phyloP scores from a whole-genome alignment of 371 early-diverging fungal species.

The Rhizopus arrhizus region DNA sequence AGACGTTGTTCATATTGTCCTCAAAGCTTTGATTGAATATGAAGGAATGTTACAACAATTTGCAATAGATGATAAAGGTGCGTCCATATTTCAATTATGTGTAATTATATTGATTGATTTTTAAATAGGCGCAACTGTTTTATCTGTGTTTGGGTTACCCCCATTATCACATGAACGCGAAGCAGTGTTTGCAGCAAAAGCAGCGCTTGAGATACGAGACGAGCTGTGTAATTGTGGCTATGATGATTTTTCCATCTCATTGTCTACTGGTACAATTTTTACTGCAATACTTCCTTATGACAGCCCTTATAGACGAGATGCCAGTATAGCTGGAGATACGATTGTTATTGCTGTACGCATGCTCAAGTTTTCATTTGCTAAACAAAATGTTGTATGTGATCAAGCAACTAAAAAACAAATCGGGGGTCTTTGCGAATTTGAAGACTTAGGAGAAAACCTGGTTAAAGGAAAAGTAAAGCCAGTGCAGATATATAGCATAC shows the following conservation, averaged over 20 bases:
- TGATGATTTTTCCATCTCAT: slow-evolving; percentile 54
- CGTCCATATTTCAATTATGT: background rate
- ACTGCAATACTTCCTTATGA: slow-evolving; percentile 52
- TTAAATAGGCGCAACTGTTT: slow-evolving; percentile 51
- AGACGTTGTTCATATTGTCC: slow-evolving; percentile 27
- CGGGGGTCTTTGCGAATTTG: slow-evolving; percentile 58
- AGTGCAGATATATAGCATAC: slow-evolving; percentile 50
- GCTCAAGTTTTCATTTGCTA: slow-evolving; percentile 57
- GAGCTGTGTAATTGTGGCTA: slow-evolving; percentile 28
- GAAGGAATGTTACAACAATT: slow-evolving; percentile 67
- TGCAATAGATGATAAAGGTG: slow-evolving; percentile 64
- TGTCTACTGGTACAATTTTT: slow-evolving; percentile 61
- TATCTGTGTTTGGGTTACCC: slow-evolving; percentile 62
- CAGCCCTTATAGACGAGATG: slow-evolving; percentile 60
- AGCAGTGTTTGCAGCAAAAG: slow-evolving; percentile 62
- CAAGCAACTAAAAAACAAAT: slow-evolving; percentile 50
- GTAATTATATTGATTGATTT: slow-evolving; percentile 2
- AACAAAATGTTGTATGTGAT: slow-evolving; percentile 55
- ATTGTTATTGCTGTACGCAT: slow-evolving; percentile 67
- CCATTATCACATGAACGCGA: slow-evolving; percentile 65
- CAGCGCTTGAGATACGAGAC: slow-evolving; percentile 54
- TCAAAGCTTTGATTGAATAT: slow-evolving; percentile 45
- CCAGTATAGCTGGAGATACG: slow-evolving; percentile 62
- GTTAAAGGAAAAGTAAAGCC: slow-evolving; percentile 64
- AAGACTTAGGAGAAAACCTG: slow-evolving; percentile 59